These are phyloP conservation scores for Trichosanthes truncata DNA, from an alignment of 306 rosid species.

Conservation along the genomic window DNA sequence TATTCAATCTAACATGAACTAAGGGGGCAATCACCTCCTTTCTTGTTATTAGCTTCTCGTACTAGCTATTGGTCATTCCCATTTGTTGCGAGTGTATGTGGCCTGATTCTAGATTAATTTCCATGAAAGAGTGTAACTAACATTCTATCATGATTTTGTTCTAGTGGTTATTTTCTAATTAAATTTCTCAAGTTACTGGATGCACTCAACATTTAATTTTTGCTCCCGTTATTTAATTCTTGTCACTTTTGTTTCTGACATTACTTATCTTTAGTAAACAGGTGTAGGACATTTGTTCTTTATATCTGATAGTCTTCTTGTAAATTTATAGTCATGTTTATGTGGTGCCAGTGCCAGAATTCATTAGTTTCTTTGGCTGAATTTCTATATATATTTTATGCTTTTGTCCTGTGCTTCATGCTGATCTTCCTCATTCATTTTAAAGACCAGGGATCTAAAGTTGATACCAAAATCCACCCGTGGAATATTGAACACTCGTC, in stretches of 20 bases:
- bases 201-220: neutral
- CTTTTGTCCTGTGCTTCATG: neutral
- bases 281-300: neutral
- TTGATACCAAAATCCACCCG: conserved; percentile 58
- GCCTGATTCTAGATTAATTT: neutral
- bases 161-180: neutral
- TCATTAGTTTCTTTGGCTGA: neutral
- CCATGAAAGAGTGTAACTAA: neutral
- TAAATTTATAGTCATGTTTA: neutral
- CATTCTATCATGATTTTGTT: neutral
- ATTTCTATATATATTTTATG: neutral
- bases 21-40: neutral
- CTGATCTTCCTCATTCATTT: conserved; percentile 9
- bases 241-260: neutral
- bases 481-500: conserved; percentile 43
- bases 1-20: neutral
- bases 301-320: neutral
- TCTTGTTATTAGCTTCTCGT: neutral
- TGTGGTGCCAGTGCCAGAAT: neutral
- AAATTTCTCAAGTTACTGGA: neutral
- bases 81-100: neutral
- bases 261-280: neutral
- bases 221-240: neutral
- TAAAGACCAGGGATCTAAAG: conserved; percentile 77
- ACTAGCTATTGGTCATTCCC: neutral